Evolutionary conservation across 2,329 filamentous ascomycete species (phyloP), one percentile per base, ranked within the genome.

Genomic region (Sarocladium strictum): DNA sequence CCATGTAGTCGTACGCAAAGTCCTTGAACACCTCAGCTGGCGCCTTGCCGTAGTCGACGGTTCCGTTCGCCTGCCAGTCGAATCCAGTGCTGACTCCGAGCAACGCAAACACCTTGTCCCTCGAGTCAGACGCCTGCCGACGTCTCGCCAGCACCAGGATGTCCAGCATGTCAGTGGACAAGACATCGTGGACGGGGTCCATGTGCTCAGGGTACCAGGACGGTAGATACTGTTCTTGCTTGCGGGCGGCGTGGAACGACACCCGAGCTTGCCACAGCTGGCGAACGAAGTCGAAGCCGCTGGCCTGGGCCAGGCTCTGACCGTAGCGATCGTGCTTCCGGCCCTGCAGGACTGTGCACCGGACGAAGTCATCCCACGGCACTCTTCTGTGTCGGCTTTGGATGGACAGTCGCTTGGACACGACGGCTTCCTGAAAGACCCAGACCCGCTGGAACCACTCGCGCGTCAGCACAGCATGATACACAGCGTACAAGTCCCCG

Each of bases 351-450:
- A 54, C 38, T 2, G 53, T 54, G 23, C 27, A 17, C 26, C 21
- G 45, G 29, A 54, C n/a, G 26, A 54, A 54, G 53, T 54, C 53
- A 23, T 54, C 53, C 37, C 53, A 54, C 6, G 53, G 53, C 3
- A 54, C 21, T 17, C 53, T 33, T 9, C 53, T 41, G 14, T 54
- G 38, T 17, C 53, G 32, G n/a, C 53, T 45, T 23, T 54, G 53
- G 15, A 54, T 32, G 23, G 53, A 54, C 1, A 54, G 37, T 17
- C 26, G 29, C 19, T 54, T 47, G 26, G 38, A 54, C 7, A 54
- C 53, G 38, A 54, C 53, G n/a, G 53, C 53, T 35, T 54, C 53
- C 53, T 54, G 53, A 17, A 54, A 54, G 1, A 54, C 53, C 53
- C 53, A 54, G 1, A 54, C 52, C 11, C 53, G 53, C 26, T 41